These are phyloP conservation scores for Microbotryum intermedium DNA, from an alignment of 1,284 basidiomycete species.

Conservation along the genomic window DNA sequence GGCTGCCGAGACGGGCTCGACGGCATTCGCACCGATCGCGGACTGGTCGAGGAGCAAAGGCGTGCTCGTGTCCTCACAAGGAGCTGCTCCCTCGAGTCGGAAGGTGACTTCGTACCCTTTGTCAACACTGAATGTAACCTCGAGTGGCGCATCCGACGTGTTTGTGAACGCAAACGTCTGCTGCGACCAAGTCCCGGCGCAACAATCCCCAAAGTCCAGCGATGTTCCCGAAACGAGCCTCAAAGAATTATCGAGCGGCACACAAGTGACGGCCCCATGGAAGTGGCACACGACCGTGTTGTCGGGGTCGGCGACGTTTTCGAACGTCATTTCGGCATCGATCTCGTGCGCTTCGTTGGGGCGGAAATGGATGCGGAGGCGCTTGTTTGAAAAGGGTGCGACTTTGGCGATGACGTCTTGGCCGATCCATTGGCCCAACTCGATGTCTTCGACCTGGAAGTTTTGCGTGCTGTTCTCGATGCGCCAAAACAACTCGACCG, in stretches of 20 bases:
- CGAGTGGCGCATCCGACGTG: conserved; percentile 41
- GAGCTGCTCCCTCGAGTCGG: conserved; percentile 41
- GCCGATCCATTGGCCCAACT: not conserved
- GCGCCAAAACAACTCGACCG: conserved; percentile 10
- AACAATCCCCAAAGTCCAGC: conserved; percentile 46
- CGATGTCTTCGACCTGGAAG: conserved; percentile 1
- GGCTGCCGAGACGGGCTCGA: not conserved
- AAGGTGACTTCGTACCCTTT: conserved; percentile 44
- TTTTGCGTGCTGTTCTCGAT: not conserved
- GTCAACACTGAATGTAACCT: conserved; percentile 43
- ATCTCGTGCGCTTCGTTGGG: conserved; percentile 32
- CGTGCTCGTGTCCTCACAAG: conserved; percentile 40
- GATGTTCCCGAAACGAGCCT: conserved; percentile 42
- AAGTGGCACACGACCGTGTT: conserved; percentile 38
- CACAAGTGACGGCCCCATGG: conserved; percentile 34
- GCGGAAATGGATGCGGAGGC: conserved; percentile 1
- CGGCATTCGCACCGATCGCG: conserved; percentile 16
- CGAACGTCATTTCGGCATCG: conserved; percentile 39
- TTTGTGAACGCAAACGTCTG: conserved; percentile 45
- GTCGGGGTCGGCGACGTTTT: conserved; percentile 38
- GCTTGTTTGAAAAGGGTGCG: not conserved
- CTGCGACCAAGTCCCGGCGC: conserved; percentile 44
- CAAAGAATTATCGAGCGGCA: conserved; percentile 40
- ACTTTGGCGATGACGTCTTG: not conserved
- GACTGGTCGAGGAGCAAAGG: conserved; percentile 36